These are phyloP conservation scores for Aegle marmelos DNA, from an alignment of 345 rosid species.

Conservation along the genomic window DNA sequence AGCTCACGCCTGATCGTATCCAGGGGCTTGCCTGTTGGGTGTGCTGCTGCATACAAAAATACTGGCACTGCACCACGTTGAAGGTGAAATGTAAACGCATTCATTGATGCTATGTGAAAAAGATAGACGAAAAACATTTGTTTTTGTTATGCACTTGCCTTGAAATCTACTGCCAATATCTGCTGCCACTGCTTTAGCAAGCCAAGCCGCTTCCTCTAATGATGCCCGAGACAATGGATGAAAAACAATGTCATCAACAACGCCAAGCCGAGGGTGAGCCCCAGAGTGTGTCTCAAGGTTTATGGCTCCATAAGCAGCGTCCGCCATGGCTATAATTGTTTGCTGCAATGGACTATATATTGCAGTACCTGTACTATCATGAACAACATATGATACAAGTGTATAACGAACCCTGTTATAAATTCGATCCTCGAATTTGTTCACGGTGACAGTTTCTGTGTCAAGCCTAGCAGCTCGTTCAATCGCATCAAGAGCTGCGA, in stretches of 20 bases:
- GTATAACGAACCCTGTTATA: conserved; percentile 55
- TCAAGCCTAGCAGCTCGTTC: conserved; percentile 39
- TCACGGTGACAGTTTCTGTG: conserved; percentile 41
- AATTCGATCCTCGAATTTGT: conserved; percentile 49
- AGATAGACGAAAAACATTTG: no score
- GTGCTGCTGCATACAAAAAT: conserved; percentile 55
- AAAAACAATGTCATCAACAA: conserved; percentile 52
- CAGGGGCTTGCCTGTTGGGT: conserved; percentile 50
- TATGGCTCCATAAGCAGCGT: conserved; percentile 45
- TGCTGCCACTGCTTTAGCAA: conserved; percentile 53
- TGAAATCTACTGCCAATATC: conserved; percentile 50
- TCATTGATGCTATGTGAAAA: background rate
- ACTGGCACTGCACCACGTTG: conserved; percentile 47
- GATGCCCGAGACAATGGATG: conserved; percentile 58
- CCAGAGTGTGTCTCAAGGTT: conserved; percentile 56
- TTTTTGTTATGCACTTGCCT: conserved; percentile 26
- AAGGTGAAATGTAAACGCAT: background rate
- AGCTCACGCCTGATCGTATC: conserved; percentile 59
- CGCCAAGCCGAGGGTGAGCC: conserved; percentile 60
- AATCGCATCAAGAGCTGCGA: conserved; percentile 39
- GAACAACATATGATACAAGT: conserved; percentile 48
- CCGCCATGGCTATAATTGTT: conserved; percentile 48
- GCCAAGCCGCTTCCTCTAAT: conserved; percentile 61
- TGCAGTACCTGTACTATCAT: conserved; percentile 36
- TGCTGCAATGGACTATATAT: conserved; percentile 58